Conservation (phyloP, 352 stramenopile species). For the Phytopythium chamaehyphon region DNA sequence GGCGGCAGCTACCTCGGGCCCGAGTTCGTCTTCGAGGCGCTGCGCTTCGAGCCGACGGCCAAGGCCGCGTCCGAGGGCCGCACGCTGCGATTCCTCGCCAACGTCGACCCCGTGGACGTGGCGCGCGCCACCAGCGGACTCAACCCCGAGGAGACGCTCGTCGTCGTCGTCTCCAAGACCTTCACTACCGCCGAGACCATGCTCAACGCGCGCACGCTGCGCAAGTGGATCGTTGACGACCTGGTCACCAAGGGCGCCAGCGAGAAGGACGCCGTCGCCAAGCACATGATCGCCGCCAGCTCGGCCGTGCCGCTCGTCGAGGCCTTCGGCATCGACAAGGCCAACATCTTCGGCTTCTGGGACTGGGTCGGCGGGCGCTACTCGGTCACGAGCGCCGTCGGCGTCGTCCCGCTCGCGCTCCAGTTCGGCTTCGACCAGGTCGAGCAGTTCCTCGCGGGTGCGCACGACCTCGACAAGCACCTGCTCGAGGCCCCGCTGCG, state of each 20-base stretch:
- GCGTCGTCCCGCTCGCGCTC: constrained; percentile 94
- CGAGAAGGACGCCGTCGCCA: constrained; percentile 86
- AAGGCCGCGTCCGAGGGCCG: constrained; percentile 83
- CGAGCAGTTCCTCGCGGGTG: constrained; percentile 92
- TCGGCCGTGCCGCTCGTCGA: constrained; percentile 76
- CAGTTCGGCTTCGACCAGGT: constrained; percentile 95
- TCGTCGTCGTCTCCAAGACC: constrained; percentile 98
- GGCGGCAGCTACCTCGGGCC: constrained; percentile 95
- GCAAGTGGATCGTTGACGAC: constrained; percentile 94
- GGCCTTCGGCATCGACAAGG: constrained; percentile 92
- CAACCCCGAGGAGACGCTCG: constrained; percentile 94
- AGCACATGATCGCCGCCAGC: constrained; percentile 93
- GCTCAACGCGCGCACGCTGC: constrained; percentile 96
- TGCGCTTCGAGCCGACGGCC: constrained; percentile 82
- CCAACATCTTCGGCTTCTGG: constrained; percentile 99
- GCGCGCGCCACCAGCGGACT: constrained; percentile 86
- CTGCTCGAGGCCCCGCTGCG: constrained; percentile 92
- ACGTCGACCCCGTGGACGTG: constrained; percentile 98
- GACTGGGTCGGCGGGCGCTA: constrained; percentile 98
- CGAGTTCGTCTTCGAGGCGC: constrained; percentile 96
- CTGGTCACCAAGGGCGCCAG: constrained; percentile 80
- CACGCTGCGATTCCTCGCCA: constrained; percentile 95
- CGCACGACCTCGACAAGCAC: constrained; percentile 97
- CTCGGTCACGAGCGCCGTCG: constrained; percentile 96
- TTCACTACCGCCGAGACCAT: constrained; percentile 99